A percentile compares a stretch with the other conserved stretches of the same genome.
phyloP scores from a whole-genome alignment of 2,329 filamentous ascomycete species.

The Colletotrichum sp. region DNA sequence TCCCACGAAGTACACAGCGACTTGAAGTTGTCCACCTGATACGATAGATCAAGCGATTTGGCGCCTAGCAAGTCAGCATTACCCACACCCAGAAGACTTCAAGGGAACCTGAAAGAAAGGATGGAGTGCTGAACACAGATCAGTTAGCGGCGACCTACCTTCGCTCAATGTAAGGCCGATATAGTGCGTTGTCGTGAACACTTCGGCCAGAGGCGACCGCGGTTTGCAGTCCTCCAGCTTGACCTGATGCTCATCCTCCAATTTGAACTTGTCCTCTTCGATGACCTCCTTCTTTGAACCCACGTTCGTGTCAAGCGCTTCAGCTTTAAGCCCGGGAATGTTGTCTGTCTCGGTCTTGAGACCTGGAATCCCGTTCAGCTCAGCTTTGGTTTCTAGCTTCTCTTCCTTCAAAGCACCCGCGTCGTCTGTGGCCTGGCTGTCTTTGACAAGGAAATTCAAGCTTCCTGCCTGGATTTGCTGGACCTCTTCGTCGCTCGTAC shows the following conservation, averaged over 20 bases:
- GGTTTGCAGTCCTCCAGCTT: neutral
- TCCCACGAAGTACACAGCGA: slow-evolving; percentile 78
- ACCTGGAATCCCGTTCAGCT: slow-evolving; percentile 28
- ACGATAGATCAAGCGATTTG: slow-evolving; percentile 78
- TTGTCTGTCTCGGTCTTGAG: slow-evolving; percentile 14
- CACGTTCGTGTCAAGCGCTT: neutral
- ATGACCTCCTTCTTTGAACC: neutral
- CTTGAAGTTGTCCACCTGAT: slow-evolving; percentile 86
- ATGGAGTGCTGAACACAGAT: slow-evolving; percentile 14
- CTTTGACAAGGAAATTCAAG: slow-evolving; percentile 48
- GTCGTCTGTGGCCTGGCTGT: slow-evolving; percentile 30
- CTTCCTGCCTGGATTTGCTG: slow-evolving; percentile 60
- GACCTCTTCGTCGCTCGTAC: slow-evolving; percentile 57
- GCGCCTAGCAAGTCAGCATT: slow-evolving; percentile 55
- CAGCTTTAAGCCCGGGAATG: neutral
- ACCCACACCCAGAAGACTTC: neutral
- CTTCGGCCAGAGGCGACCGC: slow-evolving; percentile 32
- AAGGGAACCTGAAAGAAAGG: neutral
- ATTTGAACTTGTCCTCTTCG: neutral
- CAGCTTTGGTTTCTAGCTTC: slow-evolving; percentile 27
- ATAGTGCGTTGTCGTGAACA: slow-evolving; percentile 94
- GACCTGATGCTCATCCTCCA: slow-evolving; percentile 16
- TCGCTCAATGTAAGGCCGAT: slow-evolving; percentile 83
- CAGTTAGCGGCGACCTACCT: slow-evolving; percentile 56
- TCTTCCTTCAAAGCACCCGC: slow-evolving; percentile 21